A percentile compares a stretch with the other conserved stretches of the same genome.
phyloP scores from a whole-genome alignment of 441 rosid species.

The Euphorbia neoarborescens region DNA sequence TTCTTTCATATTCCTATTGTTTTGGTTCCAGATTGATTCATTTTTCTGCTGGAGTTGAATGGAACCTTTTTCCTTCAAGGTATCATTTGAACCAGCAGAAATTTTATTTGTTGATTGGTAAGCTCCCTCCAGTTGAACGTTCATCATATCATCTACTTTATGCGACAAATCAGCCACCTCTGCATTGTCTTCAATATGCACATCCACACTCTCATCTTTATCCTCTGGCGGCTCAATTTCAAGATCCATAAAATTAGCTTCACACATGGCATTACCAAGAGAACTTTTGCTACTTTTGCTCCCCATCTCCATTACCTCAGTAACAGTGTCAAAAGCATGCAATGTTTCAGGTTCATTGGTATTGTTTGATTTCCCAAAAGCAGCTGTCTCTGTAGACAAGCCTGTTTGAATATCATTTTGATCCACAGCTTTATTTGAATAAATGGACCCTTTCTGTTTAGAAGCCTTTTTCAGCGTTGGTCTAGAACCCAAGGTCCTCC shows the following conservation, averaged over 20 bases:
- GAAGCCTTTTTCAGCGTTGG: conserved; percentile 31
- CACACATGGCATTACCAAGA: conserved; percentile 20
- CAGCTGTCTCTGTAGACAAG: conserved; percentile 22
- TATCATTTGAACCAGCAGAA: conserved; percentile 17
- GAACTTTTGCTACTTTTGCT: conserved; percentile 9
- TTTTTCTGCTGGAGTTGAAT: conserved; percentile 17
- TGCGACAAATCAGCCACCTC: conserved; percentile 19
- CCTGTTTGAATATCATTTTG: conserved; percentile 23
- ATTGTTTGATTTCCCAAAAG: conserved; percentile 15
- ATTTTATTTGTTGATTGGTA: conserved; percentile 16
- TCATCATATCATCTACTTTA: conserved; percentile 20
- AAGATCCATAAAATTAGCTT: conserved; percentile 28
- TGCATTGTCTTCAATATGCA: conserved; percentile 22
- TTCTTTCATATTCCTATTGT: conserved; percentile 16
- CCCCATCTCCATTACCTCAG: conserved; percentile 24
- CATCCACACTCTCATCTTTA: conserved; percentile 24
- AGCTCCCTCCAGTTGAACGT: conserved; percentile 24
- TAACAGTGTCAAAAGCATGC: conserved; percentile 24
- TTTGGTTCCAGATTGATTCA: conserved; percentile 20
- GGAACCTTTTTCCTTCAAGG: conserved; percentile 18
- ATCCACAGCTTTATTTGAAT: conserved; percentile 31
- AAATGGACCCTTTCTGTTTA: conserved; percentile 55
- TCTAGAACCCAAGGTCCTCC: conserved; percentile 51
- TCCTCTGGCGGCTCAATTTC: conserved; percentile 56
- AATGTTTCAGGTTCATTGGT: conserved; percentile 26